Percentiles rank a stretch among this genome's conserved stretches.
Evolutionary conservation across 1,284 basidiomycete genomes (phyloP).

Genomic region (Malassezia sympodialis): DNA sequence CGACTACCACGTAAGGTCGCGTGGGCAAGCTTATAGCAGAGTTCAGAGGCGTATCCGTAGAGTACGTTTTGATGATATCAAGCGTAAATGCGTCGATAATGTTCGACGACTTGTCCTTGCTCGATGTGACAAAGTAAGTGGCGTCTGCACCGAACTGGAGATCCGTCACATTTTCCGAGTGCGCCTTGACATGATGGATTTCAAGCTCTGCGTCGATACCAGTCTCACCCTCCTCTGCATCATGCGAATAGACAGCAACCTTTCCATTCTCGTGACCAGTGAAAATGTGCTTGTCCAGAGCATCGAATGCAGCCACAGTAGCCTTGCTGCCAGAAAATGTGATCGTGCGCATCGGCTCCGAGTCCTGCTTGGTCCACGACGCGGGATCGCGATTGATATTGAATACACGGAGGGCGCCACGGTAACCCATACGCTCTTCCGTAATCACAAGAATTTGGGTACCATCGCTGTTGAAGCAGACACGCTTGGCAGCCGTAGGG

Average conservation of each 20-base stretch:
- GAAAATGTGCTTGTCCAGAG: slow-evolving; percentile 67
- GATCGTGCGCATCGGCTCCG: slow-evolving; percentile 42
- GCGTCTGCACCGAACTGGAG: slow-evolving; percentile 80
- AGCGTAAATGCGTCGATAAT: slow-evolving; percentile 81
- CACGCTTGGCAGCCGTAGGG: slow-evolving; percentile 91
- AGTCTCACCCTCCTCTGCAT: slow-evolving; percentile 42
- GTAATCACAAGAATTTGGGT: slow-evolving; percentile 71
- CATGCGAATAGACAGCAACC: slow-evolving; percentile 52
- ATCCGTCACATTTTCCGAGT: slow-evolving; percentile 57
- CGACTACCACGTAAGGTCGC: slow-evolving; percentile 66
- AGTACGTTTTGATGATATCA: slow-evolving; percentile 80
- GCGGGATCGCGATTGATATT: slow-evolving; percentile 54
- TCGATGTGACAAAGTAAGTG: slow-evolving; percentile 89
- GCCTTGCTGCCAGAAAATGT: slow-evolving; percentile 58
- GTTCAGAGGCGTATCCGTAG: slow-evolving; percentile 90
- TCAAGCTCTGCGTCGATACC: slow-evolving; percentile 69
- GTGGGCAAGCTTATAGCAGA: slow-evolving; percentile 76
- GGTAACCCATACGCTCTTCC: slow-evolving; percentile 84
- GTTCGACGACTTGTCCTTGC: slow-evolving; percentile 91
- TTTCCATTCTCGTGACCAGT: slow-evolving; percentile 96
- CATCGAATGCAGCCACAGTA: slow-evolving; percentile 83
- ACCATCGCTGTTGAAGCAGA: slow-evolving; percentile 67
- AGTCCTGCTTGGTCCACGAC: slow-evolving; percentile 34
- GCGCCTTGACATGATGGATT: slow-evolving; percentile 56
- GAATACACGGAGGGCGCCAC: slow-evolving; percentile 64